Conservation (phyloP, 2,329 filamentous ascomycete genomes). For the Colletotrichum lentis region DNA sequence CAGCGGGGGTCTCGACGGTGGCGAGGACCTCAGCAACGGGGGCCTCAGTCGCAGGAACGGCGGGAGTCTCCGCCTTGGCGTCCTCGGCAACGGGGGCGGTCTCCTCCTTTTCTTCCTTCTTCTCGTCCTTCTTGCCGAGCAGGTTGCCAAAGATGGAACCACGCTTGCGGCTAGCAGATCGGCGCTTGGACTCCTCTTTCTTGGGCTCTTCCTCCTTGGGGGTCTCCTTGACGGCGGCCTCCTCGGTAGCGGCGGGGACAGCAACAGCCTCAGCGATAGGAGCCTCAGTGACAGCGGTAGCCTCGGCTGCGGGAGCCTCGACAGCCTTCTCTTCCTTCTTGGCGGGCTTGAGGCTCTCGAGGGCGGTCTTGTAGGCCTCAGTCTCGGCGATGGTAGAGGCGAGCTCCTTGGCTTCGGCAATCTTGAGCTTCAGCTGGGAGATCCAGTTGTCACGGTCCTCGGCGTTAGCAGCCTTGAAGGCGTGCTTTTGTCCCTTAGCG, state of each 20-base stretch:
- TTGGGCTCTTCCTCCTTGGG: constrained; percentile 55
- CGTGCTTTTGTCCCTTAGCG: constrained; percentile 87
- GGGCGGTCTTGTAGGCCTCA: constrained; percentile 87
- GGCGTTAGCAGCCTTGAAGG: constrained; percentile 80
- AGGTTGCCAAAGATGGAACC: constrained; percentile 69
- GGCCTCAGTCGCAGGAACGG: constrained; percentile 44
- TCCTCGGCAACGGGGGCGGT: constrained; percentile 46
- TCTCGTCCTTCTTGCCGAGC: constrained; percentile 64
- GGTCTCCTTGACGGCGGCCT: constrained; percentile 47
- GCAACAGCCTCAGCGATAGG: constrained; percentile 43
- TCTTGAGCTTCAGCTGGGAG: constrained; percentile 80
- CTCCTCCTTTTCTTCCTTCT: constrained; percentile 54
- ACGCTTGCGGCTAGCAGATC: constrained; percentile 72
- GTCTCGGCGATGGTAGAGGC: constrained; percentile 76
- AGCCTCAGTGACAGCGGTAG: constrained; percentile 45
- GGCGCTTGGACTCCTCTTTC: constrained; percentile 68
- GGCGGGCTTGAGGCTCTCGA: constrained; percentile 72
- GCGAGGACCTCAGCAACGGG: constrained; percentile 48
- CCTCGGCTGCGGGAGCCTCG: constrained; percentile 50
- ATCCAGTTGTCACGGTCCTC: constrained; percentile 94
- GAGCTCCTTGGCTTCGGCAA: constrained; percentile 83
- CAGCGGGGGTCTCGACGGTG: constrained; percentile 49
- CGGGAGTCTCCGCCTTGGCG: constrained; percentile 45
- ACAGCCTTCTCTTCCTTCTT: constrained; percentile 53
- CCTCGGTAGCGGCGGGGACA: constrained; percentile 42